A percentile compares a stretch with the other conserved stretches of the same genome.
phyloP scores from a whole-genome alignment of 1,284 basidiomycete species.

The Tremellales sp. region DNA sequence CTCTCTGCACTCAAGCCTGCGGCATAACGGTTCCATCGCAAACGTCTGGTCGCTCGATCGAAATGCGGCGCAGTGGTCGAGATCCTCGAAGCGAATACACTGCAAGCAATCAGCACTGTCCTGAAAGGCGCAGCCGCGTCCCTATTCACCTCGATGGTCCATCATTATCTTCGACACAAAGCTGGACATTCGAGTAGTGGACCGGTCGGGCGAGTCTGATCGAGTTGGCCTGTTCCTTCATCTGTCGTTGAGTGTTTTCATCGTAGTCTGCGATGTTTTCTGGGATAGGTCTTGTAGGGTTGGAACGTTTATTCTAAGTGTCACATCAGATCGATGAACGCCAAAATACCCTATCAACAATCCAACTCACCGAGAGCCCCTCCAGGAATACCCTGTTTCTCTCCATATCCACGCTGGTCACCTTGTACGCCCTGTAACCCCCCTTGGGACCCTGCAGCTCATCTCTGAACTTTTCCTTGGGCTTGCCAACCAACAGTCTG shows the following conservation, averaged over 20 bases:
- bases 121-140: too few species aligned
- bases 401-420: slow-evolving; percentile 37
- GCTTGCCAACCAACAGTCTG: slow-evolving; percentile 38
- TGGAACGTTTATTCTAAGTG: slow-evolving; percentile 38
- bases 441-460: slow-evolving; percentile 20
- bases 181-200: slow-evolving; percentile 46
- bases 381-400: slow-evolving; percentile 40
- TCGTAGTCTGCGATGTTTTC: slow-evolving; percentile 24
- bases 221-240: slow-evolving; percentile 28
- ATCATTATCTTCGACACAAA: slow-evolving; percentile 37
- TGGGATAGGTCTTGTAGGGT: slow-evolving; percentile 28
- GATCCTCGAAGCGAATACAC: slow-evolving; percentile 40
- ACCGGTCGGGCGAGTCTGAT: slow-evolving; percentile 31
- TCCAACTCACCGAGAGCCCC: slow-evolving; percentile 37
- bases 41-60: slow-evolving; percentile 19
- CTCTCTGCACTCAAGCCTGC: slow-evolving; percentile 23
- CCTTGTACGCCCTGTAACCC: slow-evolving; percentile 42
- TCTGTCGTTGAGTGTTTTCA: slow-evolving; percentile 19
- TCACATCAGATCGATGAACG: neutral
- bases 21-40: slow-evolving; percentile 36
- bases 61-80: slow-evolving; percentile 31
- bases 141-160: slow-evolving; percentile 25
- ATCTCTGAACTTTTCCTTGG: slow-evolving; percentile 37
- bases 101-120: slow-evolving; percentile 2
- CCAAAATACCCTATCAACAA: too few species aligned